A percentile compares a stretch with the other conserved stretches of the same genome.
Conservation (phyloP, 805 yeast genomes). For the Phaffomyces opuntiae region DNA sequence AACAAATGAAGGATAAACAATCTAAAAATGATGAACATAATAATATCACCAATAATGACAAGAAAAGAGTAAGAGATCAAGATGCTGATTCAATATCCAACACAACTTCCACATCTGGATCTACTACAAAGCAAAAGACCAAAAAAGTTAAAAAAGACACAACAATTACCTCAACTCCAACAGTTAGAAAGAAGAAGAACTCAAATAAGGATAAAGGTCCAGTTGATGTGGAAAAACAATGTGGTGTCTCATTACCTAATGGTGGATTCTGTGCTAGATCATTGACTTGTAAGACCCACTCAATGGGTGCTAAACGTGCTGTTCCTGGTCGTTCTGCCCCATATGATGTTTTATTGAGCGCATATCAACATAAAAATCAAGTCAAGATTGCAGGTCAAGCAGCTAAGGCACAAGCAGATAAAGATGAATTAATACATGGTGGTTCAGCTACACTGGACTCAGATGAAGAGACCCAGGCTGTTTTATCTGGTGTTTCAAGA, state of each 20-base stretch:
- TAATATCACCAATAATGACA: not conserved
- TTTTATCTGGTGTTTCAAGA: conserved; percentile 78
- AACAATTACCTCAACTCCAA: conserved; percentile 6
- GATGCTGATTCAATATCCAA: too few relatives aligned
- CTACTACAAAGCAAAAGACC: conserved; percentile 7
- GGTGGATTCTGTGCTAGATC: conserved; percentile 98
- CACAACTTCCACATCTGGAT: conserved; percentile 9
- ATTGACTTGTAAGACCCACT: conserved; percentile 93
- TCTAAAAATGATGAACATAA: not conserved
- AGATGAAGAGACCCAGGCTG: conserved; percentile 90
- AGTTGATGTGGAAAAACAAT: conserved; percentile 86
- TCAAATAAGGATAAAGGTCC: conserved; percentile 66
- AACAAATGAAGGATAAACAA: conserved; percentile 20
- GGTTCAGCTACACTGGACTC: conserved; percentile 42
- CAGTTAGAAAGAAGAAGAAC: conserved; percentile 33
- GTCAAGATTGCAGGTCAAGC: conserved; percentile 81
- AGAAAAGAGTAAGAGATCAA: conserved; percentile 17
- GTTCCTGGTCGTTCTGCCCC: conserved; percentile 92
- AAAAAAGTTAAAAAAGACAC: conserved; percentile 22
- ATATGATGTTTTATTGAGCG: conserved; percentile 79
- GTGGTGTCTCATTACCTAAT: conserved; percentile 90
- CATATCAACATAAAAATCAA: conserved; percentile 88
- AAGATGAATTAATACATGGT: conserved; percentile 53
- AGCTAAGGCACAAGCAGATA: conserved; percentile 71
- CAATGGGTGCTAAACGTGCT: conserved; percentile 97